Percentiles rank a stretch among this genome's conserved stretches.
These are phyloP conservation scores for Auxenochlorella pyrenoidosa DNA, from an alignment of 139 green algal species.

Conservation along the genomic window DNA sequence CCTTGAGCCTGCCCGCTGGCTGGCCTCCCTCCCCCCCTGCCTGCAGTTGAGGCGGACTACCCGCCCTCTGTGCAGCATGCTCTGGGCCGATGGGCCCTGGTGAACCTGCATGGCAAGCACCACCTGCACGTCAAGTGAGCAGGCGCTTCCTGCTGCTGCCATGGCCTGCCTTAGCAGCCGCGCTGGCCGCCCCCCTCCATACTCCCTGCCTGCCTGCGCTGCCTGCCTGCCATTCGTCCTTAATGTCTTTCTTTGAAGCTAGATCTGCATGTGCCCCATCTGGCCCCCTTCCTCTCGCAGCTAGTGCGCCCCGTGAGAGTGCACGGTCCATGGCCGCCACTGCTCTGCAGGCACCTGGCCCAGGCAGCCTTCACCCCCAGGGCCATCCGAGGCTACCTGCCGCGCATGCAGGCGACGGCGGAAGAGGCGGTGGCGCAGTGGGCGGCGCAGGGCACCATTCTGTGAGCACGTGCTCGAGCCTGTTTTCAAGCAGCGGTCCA, in stretches of 20 bases:
- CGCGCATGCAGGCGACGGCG: slow-evolving; percentile 8
- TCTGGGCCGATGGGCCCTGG: not conserved
- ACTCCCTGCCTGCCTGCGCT: too few species aligned
- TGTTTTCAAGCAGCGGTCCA: too few species aligned
- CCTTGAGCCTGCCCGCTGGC: too few species aligned
- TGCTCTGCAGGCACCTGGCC: slow-evolving; percentile 11
- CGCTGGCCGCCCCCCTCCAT: too few species aligned
- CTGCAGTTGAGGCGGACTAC: slow-evolving; percentile 23
- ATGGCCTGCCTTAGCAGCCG: too few species aligned
- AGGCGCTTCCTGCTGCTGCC: too few species aligned
- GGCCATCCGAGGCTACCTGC: slow-evolving; percentile 26
- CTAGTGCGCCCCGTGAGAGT: too few species aligned
- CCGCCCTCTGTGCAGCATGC: not conserved
- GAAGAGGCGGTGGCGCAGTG: slow-evolving; percentile 5
- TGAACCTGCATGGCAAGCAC: not conserved
- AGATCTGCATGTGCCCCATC: not conserved
- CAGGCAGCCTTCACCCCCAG: slow-evolving; percentile 28
- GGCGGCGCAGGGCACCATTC: not conserved
- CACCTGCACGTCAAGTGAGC: slow-evolving; percentile 27
- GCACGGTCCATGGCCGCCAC: too few species aligned
- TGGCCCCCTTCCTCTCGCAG: too few species aligned
- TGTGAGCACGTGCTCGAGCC: not conserved
- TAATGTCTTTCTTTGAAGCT: not conserved
- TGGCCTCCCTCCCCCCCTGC: not conserved
- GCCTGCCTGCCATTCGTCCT: too few species aligned